Evolutionary conservation across 768 basidiomycete species (phyloP).

Genomic region (Mycena indigotica): DNA sequence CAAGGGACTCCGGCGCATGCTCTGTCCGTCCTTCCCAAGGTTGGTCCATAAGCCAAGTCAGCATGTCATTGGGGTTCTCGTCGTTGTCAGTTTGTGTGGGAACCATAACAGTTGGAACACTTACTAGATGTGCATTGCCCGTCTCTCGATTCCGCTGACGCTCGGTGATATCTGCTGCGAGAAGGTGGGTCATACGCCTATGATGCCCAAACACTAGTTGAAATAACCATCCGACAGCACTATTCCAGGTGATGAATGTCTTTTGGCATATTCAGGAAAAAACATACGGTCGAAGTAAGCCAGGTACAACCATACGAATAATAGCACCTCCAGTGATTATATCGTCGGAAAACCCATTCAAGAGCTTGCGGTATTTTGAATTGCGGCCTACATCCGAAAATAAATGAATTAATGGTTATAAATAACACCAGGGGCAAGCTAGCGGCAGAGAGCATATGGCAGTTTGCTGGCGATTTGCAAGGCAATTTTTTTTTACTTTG

Average conservation of each 20-base stretch:
- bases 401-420: no score
- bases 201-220: constrained; percentile 13
- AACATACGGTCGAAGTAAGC: constrained; percentile 22
- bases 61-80: constrained; percentile 33
- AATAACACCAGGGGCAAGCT: no score
- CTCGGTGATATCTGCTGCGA: background rate
- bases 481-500: no score
- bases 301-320: constrained; percentile 37
- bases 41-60: constrained; percentile 44
- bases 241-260: background rate
- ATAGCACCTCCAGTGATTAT: constrained; percentile 33
- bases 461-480: no score
- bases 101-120: constrained; percentile 31
- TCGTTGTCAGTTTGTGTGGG: constrained; percentile 19
- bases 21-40: constrained; percentile 27
- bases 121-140: background rate
- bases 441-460: no score
- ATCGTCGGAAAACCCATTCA: constrained; percentile 36
- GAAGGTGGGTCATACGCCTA: constrained; percentile 10
- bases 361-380: constrained; percentile 32
- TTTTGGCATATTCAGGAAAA: background rate
- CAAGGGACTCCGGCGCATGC: constrained; percentile 25
- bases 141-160: background rate
- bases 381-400: constrained; percentile 38
- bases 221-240: constrained; percentile 26